phyloP scores from a whole-genome alignment of 805 yeast genomes.

The Maudiozyma barnettii region DNA sequence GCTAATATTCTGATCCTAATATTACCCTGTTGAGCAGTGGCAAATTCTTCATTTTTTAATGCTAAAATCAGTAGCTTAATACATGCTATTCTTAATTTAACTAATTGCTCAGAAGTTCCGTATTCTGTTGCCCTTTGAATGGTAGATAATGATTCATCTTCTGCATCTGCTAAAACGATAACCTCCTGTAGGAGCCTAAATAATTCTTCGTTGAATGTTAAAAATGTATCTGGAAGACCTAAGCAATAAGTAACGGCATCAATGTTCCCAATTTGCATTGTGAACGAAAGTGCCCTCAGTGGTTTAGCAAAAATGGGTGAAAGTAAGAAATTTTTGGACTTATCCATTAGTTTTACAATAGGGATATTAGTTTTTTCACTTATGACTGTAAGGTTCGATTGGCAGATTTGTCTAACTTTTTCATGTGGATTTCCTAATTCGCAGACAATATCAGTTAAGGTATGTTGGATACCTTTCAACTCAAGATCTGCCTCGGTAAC shows the following conservation, averaged over 20 bases:
- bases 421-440: slow-evolving; percentile 86
- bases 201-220: slow-evolving; percentile 82
- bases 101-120: slow-evolving; percentile 78
- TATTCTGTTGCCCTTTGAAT: slow-evolving; percentile 80
- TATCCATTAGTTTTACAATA: slow-evolving; percentile 64
- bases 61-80: slow-evolving; percentile 76
- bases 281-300: slow-evolving; percentile 89
- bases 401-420: slow-evolving; percentile 74
- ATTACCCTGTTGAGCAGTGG: slow-evolving; percentile 62
- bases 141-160: slow-evolving; percentile 87
- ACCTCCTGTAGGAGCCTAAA: slow-evolving; percentile 82
- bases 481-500: slow-evolving; percentile 49
- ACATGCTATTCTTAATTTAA: slow-evolving; percentile 83
- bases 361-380: slow-evolving; percentile 64
- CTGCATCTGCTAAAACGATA: slow-evolving; percentile 90
- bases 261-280: slow-evolving; percentile 97
- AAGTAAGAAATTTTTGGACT: slow-evolving; percentile 71
- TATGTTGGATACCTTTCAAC: slow-evolving; percentile 65
- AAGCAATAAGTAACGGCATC: slow-evolving; percentile 94
- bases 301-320: slow-evolving; percentile 97
- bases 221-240: slow-evolving; percentile 66
- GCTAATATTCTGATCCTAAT: slow-evolving; percentile 81
- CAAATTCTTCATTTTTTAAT: slow-evolving; percentile 72
- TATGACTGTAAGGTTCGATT: slow-evolving; percentile 53
- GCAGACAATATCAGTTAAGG: slow-evolving; percentile 82